Evolutionary conservation across 2,329 filamentous ascomycete genomes (phyloP).

Genomic region (Fusarium sp.): DNA sequence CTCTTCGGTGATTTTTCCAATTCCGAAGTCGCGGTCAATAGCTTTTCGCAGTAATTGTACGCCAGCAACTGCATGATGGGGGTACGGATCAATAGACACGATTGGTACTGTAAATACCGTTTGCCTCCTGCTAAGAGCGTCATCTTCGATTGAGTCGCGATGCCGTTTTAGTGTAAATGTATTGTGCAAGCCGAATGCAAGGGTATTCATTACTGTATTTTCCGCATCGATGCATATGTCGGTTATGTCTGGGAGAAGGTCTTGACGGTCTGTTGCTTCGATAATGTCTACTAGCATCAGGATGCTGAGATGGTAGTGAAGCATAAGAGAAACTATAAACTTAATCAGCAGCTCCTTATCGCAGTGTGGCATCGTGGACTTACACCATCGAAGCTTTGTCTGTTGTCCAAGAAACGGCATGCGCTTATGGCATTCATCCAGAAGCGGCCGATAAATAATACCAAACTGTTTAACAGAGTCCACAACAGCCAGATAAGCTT

Average conservation of each 20-base stretch:
- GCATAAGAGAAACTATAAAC: conserved; percentile 48
- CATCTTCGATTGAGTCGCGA: background rate
- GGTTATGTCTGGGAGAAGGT: conserved; percentile 43
- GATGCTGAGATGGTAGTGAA: conserved; percentile 52
- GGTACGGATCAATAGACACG: conserved; percentile 51
- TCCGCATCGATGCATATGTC: conserved; percentile 47
- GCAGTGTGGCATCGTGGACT: background rate
- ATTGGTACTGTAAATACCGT: conserved; percentile 44
- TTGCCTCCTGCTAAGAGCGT: background rate
- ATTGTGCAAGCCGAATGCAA: conserved; percentile 50
- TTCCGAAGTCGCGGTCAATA: conserved; percentile 46
- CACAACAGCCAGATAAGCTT: conserved; percentile 43
- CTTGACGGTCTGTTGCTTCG: conserved; percentile 47
- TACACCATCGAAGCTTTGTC: conserved; percentile 51
- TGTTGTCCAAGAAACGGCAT: conserved; percentile 50
- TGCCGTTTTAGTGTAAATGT: conserved; percentile 37
- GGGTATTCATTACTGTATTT: conserved; percentile 49
- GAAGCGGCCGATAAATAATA: conserved; percentile 43
- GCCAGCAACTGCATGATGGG: conserved; percentile 49
- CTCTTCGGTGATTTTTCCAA: conserved; percentile 44
- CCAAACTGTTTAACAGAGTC: conserved; percentile 48
- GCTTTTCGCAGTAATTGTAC: conserved; percentile 49
- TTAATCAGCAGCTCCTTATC: background rate
- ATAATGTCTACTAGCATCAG: conserved; percentile 49
- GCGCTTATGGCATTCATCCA: conserved; percentile 49